A percentile compares a stretch with the other conserved stretches of the same genome.
These are phyloP conservation scores for Pestalotiopsis sp. DNA, from an alignment of 2,329 filamentous ascomycete species.

Conservation along the genomic window DNA sequence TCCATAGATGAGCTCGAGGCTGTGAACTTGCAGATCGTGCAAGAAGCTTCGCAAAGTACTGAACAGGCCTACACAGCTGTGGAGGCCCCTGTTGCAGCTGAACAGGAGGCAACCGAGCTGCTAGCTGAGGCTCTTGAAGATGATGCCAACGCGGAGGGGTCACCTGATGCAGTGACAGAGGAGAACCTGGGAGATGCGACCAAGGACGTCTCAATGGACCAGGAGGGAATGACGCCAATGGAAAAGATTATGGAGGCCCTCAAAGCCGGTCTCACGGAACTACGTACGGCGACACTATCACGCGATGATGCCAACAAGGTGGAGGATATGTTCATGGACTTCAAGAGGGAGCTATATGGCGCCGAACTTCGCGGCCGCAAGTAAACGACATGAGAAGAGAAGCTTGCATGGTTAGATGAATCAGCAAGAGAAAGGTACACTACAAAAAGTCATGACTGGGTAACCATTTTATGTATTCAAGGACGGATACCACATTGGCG, in stretches of 20 bases:
- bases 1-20: conserved; percentile 29
- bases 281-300: conserved; percentile 62
- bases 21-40: conserved; percentile 30
- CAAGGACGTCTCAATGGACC: conserved; percentile 11
- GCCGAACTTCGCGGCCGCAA: conserved; percentile 60
- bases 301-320: conserved; percentile 68
- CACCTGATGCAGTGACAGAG: conserved; percentile 15
- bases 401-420: neutral
- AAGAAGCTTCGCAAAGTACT: conserved; percentile 31
- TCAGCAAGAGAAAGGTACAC: neutral
- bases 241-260: conserved; percentile 56
- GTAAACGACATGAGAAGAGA: neutral
- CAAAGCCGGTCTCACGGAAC: conserved; percentile 56
- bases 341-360: conserved; percentile 72
- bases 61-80: conserved; percentile 16
- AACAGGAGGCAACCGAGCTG: neutral
- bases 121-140: conserved; percentile 27
- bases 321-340: conserved; percentile 79
- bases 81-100: neutral
- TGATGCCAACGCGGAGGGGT: conserved; percentile 18
- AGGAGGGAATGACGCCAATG: conserved; percentile 33
- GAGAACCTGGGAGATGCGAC: neutral
- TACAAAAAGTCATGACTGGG: neutral
- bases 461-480: neutral
- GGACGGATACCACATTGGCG: conserved; percentile 6